Evolutionary conservation across 257 asterid genomes (phyloP).

Genomic region (Petunia axillaris): DNA sequence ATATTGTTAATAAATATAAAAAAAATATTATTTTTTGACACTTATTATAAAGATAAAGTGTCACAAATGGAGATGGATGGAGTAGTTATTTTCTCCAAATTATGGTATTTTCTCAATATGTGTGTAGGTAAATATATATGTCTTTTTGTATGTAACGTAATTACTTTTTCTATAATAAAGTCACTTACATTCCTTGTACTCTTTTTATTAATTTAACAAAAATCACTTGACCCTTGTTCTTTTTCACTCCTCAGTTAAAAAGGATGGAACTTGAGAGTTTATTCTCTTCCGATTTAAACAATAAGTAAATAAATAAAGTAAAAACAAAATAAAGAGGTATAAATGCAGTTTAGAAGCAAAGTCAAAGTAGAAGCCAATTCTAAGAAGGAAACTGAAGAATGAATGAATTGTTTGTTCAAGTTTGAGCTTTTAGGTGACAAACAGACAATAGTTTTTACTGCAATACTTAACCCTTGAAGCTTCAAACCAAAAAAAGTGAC

Average conservation of each 20-base stretch:
- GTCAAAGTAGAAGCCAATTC: not conserved
- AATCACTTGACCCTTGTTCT: not conserved
- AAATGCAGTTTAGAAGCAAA: not conserved
- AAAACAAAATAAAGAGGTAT: not conserved
- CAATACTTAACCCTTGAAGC: not conserved
- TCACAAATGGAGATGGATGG: too few species aligned
- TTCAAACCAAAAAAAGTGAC: not conserved
- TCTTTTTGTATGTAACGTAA: too few species aligned
- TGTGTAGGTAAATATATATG: too few species aligned
- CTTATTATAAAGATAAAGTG: too few species aligned
- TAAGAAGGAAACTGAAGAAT: not conserved
- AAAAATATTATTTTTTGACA: too few species aligned
- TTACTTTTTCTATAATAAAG: not conserved
- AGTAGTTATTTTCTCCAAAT: too few species aligned
- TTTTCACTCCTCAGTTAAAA: not conserved
- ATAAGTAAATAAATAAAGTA: not conserved
- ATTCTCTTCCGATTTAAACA: not conserved
- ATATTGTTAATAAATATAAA: too few species aligned
- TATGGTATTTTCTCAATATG: too few species aligned
- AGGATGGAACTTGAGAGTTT: not conserved
- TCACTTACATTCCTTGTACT: not conserved
- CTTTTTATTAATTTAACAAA: not conserved
- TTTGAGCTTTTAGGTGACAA: constrained; percentile 15
- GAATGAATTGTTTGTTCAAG: constrained; percentile 8
- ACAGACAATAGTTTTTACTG: constrained; percentile 4